Base-by-base conservation (phyloP, 345 rosid species). In the Aquilaria malaccensis region DNA sequence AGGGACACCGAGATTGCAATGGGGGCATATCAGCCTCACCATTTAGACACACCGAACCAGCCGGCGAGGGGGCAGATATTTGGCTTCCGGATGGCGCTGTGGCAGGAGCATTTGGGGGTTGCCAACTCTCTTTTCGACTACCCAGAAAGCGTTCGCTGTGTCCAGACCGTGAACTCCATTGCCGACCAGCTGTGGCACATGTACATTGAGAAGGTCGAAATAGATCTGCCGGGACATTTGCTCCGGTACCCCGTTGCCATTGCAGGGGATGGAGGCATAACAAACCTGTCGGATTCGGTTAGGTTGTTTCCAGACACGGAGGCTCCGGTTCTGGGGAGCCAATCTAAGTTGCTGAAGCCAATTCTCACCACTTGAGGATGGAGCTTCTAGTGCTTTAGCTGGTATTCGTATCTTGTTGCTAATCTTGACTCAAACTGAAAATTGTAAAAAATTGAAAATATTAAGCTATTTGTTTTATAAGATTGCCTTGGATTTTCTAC, bases 1-100 rank as follows among this genome's bases (percentile, higher is more conserved):
- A 65, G 68, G 50, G 68, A 56, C 61, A 4, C 68, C 10, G 61
- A 65, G 47, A 65, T 65, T 7, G 68, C 68, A 9, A 56, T 65
- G 56, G 68, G 68, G 55, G 68, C 61, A 11, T 65, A 33, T 33
- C 68, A 65, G 29, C 68, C 68, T 2, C 10, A 33, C 41, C 61
- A 65, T 47, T 33, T 65, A 11, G 49, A 55, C 1, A 49, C 37
- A 11, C 4, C 14, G 13, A 0, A 11, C 9, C 51, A 4, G 48
- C 61, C 47, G 9, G 62, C 61, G 33, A 56, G 45, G 62, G 68
- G 68, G 14, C 49, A 56, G 52, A 65, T 65, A 14, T 49, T 31
- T 10, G 30, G 10, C 3, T 56, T 65, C 61, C 56, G 68, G 2
- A 65, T 49, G 61, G 54, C 68, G 57, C 33, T 65, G 12, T 65